Evolutionary conservation across 75 land plant species (phyloP), one percentile per base, ranked within the genome.

Genomic region (Cunninghamia lanceolata): DNA sequence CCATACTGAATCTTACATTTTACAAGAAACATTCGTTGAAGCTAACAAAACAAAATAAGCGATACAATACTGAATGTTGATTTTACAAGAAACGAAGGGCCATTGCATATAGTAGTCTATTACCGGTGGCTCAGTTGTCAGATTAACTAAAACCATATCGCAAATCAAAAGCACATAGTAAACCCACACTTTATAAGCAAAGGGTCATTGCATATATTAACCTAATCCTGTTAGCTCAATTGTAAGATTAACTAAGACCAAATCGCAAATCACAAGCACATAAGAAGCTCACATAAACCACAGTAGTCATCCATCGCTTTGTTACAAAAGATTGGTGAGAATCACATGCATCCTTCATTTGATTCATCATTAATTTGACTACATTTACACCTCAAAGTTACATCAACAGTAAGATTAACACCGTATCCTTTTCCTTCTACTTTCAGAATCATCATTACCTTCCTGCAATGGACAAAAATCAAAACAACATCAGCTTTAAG

Each of bases 381-480:
- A 70, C 32, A n/a, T n/a, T 70, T 79, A 79, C 82, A 79, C 47
- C 82, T 79, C 46, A 43, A 79, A n/a, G 82, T 79, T 79, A 79
- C 82, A 79, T 42, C 82, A 36, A 45, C 82, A 43, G 30, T 43
- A 79, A 40, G 25, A 79, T 39, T 79, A 79, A 79, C 82, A 79
- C 32, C 82, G 46, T 21, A 42, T 3, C 46, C 82, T 79, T 42
- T 79, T 79, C 46, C 82, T 79, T 79, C 82, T 78, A 78, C 7
- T 79, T 47, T 43, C 82, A 40, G 46, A 79, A 79, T 79, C 82
- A 25, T 43, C 82, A 79, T 25, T 79, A 28, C 82, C 82, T 40
- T 79, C 82, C 82, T 79, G 82, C 82, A 42, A 28, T 40, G 43
- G 46, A 79, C 42, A 78, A 17, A 79, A 79, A 79, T 45, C 46